Evolutionary conservation across 2,329 filamentous ascomycete genomes (phyloP).

Genomic region (Fusarium udum): DNA sequence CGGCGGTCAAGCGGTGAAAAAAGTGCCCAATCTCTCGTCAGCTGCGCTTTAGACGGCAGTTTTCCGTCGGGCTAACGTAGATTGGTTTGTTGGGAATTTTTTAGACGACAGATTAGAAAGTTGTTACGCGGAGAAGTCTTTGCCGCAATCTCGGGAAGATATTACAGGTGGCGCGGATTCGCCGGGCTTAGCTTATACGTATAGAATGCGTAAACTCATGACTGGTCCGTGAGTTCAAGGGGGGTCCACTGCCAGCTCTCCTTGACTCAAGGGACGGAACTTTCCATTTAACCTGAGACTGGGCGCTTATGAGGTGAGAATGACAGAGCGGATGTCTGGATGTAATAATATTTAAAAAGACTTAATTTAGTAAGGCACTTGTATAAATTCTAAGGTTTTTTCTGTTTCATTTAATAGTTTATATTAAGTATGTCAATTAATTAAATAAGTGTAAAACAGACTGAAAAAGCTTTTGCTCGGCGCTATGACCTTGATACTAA

Average conservation of each 20-base stretch:
- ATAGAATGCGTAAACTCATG: neutral
- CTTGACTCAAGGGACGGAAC: neutral
- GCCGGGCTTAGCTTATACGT: neutral
- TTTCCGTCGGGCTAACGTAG: neutral
- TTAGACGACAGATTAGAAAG: neutral
- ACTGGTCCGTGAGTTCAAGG: neutral
- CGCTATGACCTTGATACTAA: no score
- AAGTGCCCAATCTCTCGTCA: accelerated
- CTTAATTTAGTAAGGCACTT: no score
- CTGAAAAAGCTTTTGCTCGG: no score
- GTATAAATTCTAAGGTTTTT: no score
- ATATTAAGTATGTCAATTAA: no score
- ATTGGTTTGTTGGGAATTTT: neutral
- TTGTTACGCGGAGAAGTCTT: neutral
- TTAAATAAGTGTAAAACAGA: no score
- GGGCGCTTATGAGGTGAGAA: neutral
- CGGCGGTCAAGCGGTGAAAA: neutral
- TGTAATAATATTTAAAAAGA: no score
- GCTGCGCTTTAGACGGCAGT: neutral
- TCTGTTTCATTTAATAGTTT: no score
- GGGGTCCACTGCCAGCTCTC: neutral
- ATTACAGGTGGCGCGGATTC: neutral
- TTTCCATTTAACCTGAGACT: neutral
- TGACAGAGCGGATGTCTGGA: accelerated
- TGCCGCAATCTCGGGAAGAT: neutral